These are phyloP conservation scores for Castanopsis chinensis DNA, from an alignment of 306 rosid species.

Conservation along the genomic window DNA sequence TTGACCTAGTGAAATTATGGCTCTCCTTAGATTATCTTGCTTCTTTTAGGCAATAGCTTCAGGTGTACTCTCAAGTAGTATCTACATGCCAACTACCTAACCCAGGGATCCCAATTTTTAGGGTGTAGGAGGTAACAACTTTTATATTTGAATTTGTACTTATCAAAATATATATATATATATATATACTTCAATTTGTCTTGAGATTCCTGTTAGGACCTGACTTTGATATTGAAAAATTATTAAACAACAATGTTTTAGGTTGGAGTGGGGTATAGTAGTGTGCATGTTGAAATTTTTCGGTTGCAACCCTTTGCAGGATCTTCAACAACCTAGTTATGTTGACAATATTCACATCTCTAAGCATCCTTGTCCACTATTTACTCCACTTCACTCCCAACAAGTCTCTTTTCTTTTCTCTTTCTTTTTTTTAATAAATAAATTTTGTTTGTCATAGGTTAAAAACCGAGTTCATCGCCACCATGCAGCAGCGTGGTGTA, in stretches of 20 bases:
- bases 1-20: not conserved
- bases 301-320: not conserved
- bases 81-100: no score
- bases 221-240: no score
- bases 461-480: slow-evolving; percentile 64
- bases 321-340: not conserved
- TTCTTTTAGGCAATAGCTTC: not conserved
- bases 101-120: not conserved
- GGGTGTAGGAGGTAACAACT: not conserved
- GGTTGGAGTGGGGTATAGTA: no score
- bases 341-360: not conserved
- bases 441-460: slow-evolving; percentile 37
- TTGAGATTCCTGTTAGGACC: not conserved
- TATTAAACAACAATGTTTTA: no score
- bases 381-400: not conserved
- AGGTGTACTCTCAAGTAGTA: no score
- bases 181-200: no score
- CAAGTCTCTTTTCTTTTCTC: not conserved
- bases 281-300: no score
- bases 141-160: no score
- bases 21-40: not conserved
- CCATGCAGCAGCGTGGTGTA: slow-evolving; percentile 64
- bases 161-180: no score
- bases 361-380: not conserved
- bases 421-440: not conserved